phyloP scores from a whole-genome alignment of 2,329 filamentous ascomycete genomes.

The Microcyclosporella mali region DNA sequence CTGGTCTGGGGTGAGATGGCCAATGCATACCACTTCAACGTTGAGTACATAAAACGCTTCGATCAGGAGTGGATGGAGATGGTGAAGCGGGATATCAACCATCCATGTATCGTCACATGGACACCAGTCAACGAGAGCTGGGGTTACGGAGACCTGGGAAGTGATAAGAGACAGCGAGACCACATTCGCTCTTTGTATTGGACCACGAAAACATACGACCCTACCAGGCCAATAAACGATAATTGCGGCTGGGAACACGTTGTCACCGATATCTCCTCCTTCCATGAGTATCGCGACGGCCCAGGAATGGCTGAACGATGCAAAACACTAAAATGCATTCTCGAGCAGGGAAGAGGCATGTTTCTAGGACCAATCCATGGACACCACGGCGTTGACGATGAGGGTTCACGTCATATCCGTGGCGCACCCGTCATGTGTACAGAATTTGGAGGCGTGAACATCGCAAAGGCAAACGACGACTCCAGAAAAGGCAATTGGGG shows the following conservation, averaged over 20 bases:
- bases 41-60: constrained; percentile 55
- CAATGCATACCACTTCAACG: constrained; percentile 58
- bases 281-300: constrained; percentile 61
- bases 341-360: constrained; percentile 51
- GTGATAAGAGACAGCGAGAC: constrained; percentile 54
- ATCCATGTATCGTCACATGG: constrained; percentile 60
- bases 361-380: constrained; percentile 47
- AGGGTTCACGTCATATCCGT: constrained; percentile 46
- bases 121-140: constrained; percentile 61
- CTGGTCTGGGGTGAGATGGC: constrained; percentile 61
- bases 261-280: constrained; percentile 57
- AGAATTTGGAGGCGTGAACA: constrained; percentile 64
- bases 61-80: constrained; percentile 59
- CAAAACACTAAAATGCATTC: constrained; percentile 47
- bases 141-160: constrained; percentile 56
- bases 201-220: constrained; percentile 58
- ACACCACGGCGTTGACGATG: constrained; percentile 33
- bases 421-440: constrained; percentile 59
- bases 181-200: constrained; percentile 60
- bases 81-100: constrained; percentile 59
- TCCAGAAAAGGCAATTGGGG: constrained; percentile 52
- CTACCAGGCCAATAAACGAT: constrained; percentile 60
- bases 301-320: constrained; percentile 52
- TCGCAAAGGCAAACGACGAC: constrained; percentile 44
- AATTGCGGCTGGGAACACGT: constrained; percentile 70